Conservation (phyloP, 345 rosid species). For the Eucalyptus erythrocorys region DNA sequence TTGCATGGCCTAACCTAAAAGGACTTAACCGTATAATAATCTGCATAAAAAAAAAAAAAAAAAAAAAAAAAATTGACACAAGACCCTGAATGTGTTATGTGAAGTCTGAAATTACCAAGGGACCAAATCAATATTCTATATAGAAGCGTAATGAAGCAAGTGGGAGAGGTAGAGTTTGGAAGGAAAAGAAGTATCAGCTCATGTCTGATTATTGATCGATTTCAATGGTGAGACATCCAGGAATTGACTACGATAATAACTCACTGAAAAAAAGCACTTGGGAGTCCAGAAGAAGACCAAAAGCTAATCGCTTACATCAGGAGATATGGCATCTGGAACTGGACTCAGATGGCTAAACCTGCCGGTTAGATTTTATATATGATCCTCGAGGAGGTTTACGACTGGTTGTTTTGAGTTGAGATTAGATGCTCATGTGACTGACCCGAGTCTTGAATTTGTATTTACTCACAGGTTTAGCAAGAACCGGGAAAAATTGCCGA, state of each 20-base stretch:
- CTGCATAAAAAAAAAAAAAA: background rate
- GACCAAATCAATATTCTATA: background rate
- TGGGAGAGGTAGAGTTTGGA: background rate
- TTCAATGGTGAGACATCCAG: background rate
- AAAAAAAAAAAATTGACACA: background rate
- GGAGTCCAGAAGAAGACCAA: background rate
- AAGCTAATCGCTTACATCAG: background rate
- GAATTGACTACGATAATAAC: background rate
- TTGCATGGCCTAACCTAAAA: background rate
- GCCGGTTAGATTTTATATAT: background rate
- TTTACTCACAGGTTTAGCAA: background rate
- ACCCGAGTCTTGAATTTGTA: background rate
- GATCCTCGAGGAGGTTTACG: background rate
- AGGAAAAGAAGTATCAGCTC: background rate
- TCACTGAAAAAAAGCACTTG: background rate
- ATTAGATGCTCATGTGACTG: background rate
- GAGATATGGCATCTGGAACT: background rate
- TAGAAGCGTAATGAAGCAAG: background rate
- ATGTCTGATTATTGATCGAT: background rate
- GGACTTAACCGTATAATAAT: background rate
- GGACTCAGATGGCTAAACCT: background rate
- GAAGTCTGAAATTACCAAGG: background rate
- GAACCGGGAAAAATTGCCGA: conserved; percentile 1
- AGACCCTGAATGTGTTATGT: background rate
- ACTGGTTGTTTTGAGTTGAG: background rate